A percentile compares a stretch with the other conserved stretches of the same genome.
Conservation (phyloP, 129 eudicot genomes). For the Logfia minima region DNA sequence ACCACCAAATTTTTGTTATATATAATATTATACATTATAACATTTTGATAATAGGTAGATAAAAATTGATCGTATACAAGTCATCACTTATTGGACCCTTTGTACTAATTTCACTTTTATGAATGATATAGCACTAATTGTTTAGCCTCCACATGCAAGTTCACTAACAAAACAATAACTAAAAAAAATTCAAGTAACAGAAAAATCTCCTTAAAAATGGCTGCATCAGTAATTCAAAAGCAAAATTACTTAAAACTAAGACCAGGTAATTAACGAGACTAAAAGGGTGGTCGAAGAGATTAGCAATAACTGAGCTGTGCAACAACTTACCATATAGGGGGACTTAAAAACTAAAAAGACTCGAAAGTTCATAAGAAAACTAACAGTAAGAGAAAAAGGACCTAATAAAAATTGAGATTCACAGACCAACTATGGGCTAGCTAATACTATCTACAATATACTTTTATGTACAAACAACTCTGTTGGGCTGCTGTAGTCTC, state of each 20-base stretch:
- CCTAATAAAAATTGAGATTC: constrained; percentile 1
- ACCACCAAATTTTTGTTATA: no score
- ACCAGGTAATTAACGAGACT: background rate
- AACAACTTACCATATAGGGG: background rate
- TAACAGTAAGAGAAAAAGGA: background rate
- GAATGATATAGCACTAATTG: no score
- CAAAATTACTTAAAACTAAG: background rate
- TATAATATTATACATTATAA: no score
- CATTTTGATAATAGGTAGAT: no score
- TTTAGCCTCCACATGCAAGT: no score
- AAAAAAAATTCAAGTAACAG: background rate
- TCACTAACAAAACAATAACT: background rate
- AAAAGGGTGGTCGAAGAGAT: background rate
- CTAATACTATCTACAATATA: background rate
- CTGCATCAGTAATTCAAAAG: background rate
- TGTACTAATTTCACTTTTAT: no score
- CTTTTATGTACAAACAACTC: constrained; percentile 31
- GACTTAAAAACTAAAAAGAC: constrained; percentile 2
- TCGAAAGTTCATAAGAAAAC: background rate
- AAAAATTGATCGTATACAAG: no score
- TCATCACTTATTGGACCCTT: no score
- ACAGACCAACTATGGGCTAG: constrained; percentile 15
- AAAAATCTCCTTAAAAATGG: no score
- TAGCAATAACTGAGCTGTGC: background rate
- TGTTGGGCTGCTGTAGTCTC: constrained; percentile 1